Evolutionary conservation across 345 rosid genomes (phyloP), one percentile per base, ranked within the genome.

Genomic region (Jatropha curcas): DNA sequence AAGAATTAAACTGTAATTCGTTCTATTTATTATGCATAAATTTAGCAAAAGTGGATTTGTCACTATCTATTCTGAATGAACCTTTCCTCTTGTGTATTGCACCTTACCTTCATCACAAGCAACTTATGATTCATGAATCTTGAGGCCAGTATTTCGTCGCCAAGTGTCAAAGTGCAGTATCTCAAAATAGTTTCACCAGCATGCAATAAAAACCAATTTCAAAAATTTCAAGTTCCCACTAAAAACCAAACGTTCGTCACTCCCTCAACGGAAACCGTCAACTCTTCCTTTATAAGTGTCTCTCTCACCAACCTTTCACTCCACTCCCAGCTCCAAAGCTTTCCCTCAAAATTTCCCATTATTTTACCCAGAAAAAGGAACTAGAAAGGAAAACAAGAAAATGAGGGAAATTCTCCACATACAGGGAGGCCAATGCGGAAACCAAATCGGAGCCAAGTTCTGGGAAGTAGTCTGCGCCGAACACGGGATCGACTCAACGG

Each of bases 391-490:
- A 2, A 37, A 46, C 25, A 1, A 35, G 48, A 87, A 82, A 77
- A 90, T 90, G 92, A 87, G 95, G 46, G 92, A 90, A 76, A 90
- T 90, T 77, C 90, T 90, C 71, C 94, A 90, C 76, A 83, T 90
- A 33, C 94, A 90, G 76, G 92, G 87, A 17, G 92, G 94, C 31
- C 94, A 90, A 41, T 90, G 94, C 60, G 92, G 94, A 22, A 90
- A 90, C 86, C 94, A 90, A 74, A 90, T 90, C 11, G 94, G 94
- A 51, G 88, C 94, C 14, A 89, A 89, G 72, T 89, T 89, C 83
- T 89, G 94, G 94, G 94, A 89, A 76, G 94, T 89, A 19, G 87
- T 89, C 1, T 89, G 94, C n/a, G 84, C 88, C 4, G 95, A 90
- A 75, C 95, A 90, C 48, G 95, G 95, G 28, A 88, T 90, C 67